Conservation (phyloP, 768 basidiomycete genomes). For the Naematelia encephala region DNA sequence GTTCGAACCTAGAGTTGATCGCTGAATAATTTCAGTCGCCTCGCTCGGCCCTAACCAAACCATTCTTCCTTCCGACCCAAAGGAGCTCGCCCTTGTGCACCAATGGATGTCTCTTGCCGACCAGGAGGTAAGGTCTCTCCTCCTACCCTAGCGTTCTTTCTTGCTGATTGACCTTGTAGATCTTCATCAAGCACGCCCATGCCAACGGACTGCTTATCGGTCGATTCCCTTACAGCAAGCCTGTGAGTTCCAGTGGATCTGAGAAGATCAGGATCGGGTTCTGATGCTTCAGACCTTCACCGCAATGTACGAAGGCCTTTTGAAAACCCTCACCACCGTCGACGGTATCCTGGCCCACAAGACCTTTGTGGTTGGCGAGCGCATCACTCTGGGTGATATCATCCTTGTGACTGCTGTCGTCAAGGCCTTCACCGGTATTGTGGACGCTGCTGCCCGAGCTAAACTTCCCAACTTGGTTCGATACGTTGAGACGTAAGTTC, state of each 20-base stretch:
- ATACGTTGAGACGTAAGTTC: constrained; percentile 67
- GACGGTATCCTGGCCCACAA: constrained; percentile 69
- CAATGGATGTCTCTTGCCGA: constrained; percentile 81
- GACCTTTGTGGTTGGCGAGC: constrained; percentile 90
- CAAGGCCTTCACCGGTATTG: constrained; percentile 53
- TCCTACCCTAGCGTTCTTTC: not conserved
- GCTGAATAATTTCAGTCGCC: constrained; percentile 61
- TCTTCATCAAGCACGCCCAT: constrained; percentile 53
- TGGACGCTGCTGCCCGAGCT: constrained; percentile 66
- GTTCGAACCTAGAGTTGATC: not conserved
- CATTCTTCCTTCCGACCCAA: constrained; percentile 64
- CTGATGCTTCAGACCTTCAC: constrained; percentile 33
- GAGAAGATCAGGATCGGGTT: not conserved
- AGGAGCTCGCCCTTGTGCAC: constrained; percentile 73
- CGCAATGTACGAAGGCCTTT: constrained; percentile 47
- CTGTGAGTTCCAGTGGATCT: constrained; percentile 38
- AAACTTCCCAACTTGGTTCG: constrained; percentile 75
- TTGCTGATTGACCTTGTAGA: constrained; percentile 21
- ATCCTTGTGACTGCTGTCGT: constrained; percentile 62
- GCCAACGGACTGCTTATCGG: constrained; percentile 55
- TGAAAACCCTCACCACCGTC: constrained; percentile 63
- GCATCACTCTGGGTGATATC: constrained; percentile 91
- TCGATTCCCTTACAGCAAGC: constrained; percentile 70
- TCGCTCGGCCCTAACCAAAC: constrained; percentile 69
- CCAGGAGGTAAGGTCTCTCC: constrained; percentile 60